phyloP scores from a whole-genome alignment of 2,329 filamentous ascomycete species.

The Purpureocillium takamizusanense region DNA sequence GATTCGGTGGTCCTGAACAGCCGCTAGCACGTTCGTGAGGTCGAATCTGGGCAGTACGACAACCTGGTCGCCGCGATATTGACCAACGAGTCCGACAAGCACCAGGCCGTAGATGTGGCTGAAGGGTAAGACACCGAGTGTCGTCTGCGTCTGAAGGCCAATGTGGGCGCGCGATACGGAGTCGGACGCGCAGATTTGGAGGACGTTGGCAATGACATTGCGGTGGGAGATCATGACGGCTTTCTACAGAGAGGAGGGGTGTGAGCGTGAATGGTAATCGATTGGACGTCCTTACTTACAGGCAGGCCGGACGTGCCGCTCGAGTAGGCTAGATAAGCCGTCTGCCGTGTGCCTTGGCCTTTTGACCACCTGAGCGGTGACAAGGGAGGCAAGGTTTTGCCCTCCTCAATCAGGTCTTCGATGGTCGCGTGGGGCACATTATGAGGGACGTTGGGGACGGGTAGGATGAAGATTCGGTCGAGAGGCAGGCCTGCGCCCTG shows the following conservation, averaged over 20 bases:
- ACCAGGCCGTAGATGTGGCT: slow-evolving; percentile 77
- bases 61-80: slow-evolving; percentile 64
- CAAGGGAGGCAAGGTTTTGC: slow-evolving; percentile 42
- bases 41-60: slow-evolving; percentile 72
- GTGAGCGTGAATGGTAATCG: not conserved
- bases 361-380: slow-evolving; percentile 49
- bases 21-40: slow-evolving; percentile 50
- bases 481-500: slow-evolving; percentile 53
- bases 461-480: slow-evolving; percentile 59
- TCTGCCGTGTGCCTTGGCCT: slow-evolving; percentile 58
- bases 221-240: slow-evolving; percentile 74
- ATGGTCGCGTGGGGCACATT: slow-evolving; percentile 52
- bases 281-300: slow-evolving; percentile 28
- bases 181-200: slow-evolving; percentile 48
- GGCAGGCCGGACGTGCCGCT: slow-evolving; percentile 73
- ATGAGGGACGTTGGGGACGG: slow-evolving; percentile 49
- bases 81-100: slow-evolving; percentile 55
- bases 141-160: slow-evolving; percentile 31
- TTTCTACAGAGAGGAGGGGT: slow-evolving; percentile 42
- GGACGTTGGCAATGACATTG: slow-evolving; percentile 69
- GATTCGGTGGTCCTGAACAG: slow-evolving; percentile 63
- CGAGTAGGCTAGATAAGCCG: slow-evolving; percentile 71
- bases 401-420: slow-evolving; percentile 55
- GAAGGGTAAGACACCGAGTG: slow-evolving; percentile 64
- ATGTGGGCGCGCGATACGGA: slow-evolving; percentile 24